Conservation (phyloP, 2,329 filamentous ascomycete species). For the Phoma sp. region DNA sequence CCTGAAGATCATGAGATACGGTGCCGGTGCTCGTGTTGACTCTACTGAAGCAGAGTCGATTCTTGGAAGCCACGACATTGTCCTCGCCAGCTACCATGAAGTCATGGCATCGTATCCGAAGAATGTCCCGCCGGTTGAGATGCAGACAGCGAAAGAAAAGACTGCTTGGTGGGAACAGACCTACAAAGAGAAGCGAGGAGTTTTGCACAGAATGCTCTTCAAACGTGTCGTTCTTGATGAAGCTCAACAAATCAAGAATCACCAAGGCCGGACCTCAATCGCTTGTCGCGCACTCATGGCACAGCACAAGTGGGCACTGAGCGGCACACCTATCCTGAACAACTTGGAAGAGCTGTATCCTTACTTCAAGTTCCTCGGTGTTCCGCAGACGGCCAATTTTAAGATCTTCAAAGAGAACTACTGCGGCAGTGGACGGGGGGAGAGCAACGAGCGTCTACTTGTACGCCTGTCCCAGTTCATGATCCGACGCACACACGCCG, state of each 20-base stretch:
- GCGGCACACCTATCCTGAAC: constrained; percentile 52
- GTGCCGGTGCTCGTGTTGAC: constrained; percentile 30
- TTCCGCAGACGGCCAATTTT: constrained; percentile 50
- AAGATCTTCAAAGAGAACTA: constrained; percentile 54
- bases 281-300: constrained; percentile 53
- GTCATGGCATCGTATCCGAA: constrained; percentile 52
- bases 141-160: constrained; percentile 47
- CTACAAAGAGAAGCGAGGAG: constrained; percentile 41
- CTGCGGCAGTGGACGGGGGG: constrained; percentile 37
- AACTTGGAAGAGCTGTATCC: constrained; percentile 39
- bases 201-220: constrained; percentile 42
- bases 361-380: constrained; percentile 54
- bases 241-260: constrained; percentile 63
- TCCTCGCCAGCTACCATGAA: constrained; percentile 53
- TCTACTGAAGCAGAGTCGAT: constrained; percentile 21
- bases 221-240: constrained; percentile 64
- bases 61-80: constrained; percentile 35
- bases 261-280: constrained; percentile 48
- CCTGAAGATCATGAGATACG: constrained; percentile 36
- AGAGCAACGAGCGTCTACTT: constrained; percentile 44
- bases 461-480: constrained; percentile 55
- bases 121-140: constrained; percentile 43
- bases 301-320: constrained; percentile 51
- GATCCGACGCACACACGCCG: constrained; percentile 61
- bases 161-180: constrained; percentile 47